Evolutionary conservation across 2,329 filamentous ascomycete species (phyloP).

Genomic region (Aspergillus candidus): DNA sequence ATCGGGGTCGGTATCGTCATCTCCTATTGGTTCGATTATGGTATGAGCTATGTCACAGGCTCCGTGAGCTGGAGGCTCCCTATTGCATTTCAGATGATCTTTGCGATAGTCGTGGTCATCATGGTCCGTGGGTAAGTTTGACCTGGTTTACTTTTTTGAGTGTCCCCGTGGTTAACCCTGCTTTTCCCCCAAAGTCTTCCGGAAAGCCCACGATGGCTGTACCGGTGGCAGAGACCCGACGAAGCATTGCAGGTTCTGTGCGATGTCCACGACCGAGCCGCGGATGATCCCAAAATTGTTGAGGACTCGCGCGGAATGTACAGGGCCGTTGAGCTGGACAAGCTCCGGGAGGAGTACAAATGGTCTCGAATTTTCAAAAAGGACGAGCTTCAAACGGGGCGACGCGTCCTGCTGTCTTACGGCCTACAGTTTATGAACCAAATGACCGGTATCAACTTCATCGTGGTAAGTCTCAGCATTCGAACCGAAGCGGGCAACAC

Average conservation of each 20-base stretch:
- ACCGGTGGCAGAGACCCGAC: constrained; percentile 34
- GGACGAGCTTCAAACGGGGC: constrained; percentile 40
- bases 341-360: constrained; percentile 27
- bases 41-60: constrained; percentile 35
- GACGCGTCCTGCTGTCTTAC: constrained; percentile 44
- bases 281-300: constrained; percentile 19
- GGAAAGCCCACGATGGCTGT: constrained; percentile 42
- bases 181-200: constrained; percentile 18
- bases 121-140: constrained; percentile 27
- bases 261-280: constrained; percentile 20
- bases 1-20: constrained; percentile 35
- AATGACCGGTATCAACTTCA: constrained; percentile 43
- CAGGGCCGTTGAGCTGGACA: constrained; percentile 42
- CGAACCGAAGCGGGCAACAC: not conserved
- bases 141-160: not conserved
- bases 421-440: constrained; percentile 49
- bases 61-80: constrained; percentile 44
- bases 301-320: constrained; percentile 35
- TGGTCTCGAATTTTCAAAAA: constrained; percentile 40
- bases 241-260: constrained; percentile 24
- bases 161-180: too few species aligned
- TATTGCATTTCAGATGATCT: constrained; percentile 43
- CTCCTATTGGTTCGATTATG: constrained; percentile 30
- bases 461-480: constrained; percentile 32
- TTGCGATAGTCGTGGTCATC: constrained; percentile 37